A percentile compares a stretch with the other conserved stretches of the same genome.
Conservation (phyloP, 1,284 basidiomycete species). For the Cutaneotrichosporon dermatis region DNA sequence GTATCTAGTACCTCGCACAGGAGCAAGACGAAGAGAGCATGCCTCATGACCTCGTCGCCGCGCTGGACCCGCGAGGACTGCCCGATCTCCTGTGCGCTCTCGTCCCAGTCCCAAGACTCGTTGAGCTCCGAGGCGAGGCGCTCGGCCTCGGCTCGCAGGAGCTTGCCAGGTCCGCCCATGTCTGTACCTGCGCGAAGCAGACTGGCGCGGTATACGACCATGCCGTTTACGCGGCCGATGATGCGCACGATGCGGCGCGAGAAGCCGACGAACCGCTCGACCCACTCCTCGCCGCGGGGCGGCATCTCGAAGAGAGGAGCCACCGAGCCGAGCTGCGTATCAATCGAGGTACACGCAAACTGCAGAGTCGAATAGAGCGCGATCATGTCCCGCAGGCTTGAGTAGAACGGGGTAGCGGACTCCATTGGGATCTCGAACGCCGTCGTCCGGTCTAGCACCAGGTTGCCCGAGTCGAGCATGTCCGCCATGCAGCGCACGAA, state of each 20-base stretch:
- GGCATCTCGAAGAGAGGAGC: conserved; percentile 8
- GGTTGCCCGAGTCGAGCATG: conserved; percentile 16
- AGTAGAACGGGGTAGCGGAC: conserved; percentile 10
- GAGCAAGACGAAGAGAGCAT: conserved; percentile 16
- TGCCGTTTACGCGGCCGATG: conserved; percentile 16
- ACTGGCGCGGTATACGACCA: conserved; percentile 14
- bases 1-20: conserved; percentile 21
- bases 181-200: conserved; percentile 11
- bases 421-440: conserved; percentile 11
- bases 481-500: conserved; percentile 26
- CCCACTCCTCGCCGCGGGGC: conserved; percentile 16
- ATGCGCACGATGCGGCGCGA: conserved; percentile 17
- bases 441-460: conserved; percentile 14
- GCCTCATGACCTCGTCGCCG: conserved; percentile 20
- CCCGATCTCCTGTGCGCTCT: conserved; percentile 12
- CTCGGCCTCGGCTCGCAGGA: conserved; percentile 13
- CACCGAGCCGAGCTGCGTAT: neutral
- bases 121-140: conserved; percentile 7
- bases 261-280: conserved; percentile 23
- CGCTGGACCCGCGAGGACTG: conserved; percentile 17
- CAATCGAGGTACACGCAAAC: conserved; percentile 12
- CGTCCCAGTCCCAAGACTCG: conserved; percentile 14
- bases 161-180: neutral
- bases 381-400: conserved; percentile 20
- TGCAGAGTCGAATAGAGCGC: conserved; percentile 17